Percentiles rank a stretch among this genome's conserved stretches.
Conservation (phyloP, 2,329 filamentous ascomycete species). For the Trichothecium sympodiale region DNA sequence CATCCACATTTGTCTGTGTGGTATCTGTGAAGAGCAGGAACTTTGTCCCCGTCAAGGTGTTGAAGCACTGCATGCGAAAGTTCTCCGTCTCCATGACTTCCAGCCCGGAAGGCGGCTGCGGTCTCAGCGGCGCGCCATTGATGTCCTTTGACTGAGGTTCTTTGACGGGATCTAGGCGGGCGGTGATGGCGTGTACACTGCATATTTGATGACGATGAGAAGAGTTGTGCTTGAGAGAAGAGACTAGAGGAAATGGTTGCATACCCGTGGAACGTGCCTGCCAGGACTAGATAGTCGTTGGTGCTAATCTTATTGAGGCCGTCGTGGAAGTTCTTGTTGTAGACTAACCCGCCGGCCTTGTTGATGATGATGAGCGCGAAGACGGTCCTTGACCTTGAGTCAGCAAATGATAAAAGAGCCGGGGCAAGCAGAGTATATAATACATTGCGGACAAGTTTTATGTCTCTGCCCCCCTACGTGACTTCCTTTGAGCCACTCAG, state of each 20-base stretch:
- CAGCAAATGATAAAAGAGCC: too few species aligned
- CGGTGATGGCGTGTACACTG: conserved; percentile 59
- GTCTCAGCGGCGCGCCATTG: conserved; percentile 27
- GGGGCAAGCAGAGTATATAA: too few species aligned
- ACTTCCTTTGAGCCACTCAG: too few species aligned
- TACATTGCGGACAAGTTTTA: too few species aligned
- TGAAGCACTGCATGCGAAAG: conserved; percentile 93
- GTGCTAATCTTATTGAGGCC: conserved; percentile 79
- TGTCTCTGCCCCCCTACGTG: too few species aligned
- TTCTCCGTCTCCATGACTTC: conserved; percentile 90
- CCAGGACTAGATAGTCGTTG: conserved; percentile 94
- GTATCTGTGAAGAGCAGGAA: conserved; percentile 92
- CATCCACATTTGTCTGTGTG: conserved; percentile 76
- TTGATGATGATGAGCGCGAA: conserved; percentile 96
- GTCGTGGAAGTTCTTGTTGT: conserved; percentile 87
- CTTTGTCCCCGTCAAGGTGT: conserved; percentile 86
- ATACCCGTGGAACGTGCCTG: conserved; percentile 93
- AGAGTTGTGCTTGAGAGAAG: neutral
- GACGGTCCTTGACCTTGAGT: too few species aligned
- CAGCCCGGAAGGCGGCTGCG: conserved; percentile 62
- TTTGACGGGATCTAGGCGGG: conserved; percentile 48
- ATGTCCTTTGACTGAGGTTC: conserved; percentile 14
- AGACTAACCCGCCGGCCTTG: conserved; percentile 93
- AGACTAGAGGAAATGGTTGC: conserved; percentile 12
- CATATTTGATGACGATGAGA: conserved; percentile 1